Percentiles rank a stretch among this genome's conserved stretches.
Evolutionary conservation across 75 land plant species (phyloP).

Genomic region (Picea glauca): DNA sequence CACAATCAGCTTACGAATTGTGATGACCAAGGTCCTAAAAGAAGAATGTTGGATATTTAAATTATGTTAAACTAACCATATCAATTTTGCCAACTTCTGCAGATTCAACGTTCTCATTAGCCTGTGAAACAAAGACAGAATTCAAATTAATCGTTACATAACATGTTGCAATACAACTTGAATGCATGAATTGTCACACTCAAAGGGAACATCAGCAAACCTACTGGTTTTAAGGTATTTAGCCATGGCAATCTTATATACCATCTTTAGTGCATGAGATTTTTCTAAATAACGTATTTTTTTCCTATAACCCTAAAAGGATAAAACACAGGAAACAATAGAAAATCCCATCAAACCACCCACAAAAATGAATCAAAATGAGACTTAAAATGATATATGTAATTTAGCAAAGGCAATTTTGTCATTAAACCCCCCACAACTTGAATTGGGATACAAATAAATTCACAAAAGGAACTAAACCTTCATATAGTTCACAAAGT

Average conservation of each 20-base stretch:
- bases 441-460: not conserved
- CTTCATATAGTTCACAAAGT: not conserved
- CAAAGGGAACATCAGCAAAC: not conserved
- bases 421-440: not conserved
- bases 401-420: too few species aligned
- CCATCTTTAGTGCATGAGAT: not conserved
- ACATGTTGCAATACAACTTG: not conserved
- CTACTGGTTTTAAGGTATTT: not conserved
- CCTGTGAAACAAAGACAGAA: not conserved
- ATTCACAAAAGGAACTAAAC: not conserved
- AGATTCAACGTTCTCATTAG: slow-evolving; percentile 1
- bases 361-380: not conserved
- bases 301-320: not conserved
- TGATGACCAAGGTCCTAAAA: not conserved
- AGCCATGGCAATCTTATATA: slow-evolving; percentile 1
- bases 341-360: not conserved
- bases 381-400: too few species aligned
- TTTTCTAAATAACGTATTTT: not conserved
- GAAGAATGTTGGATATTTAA: too few species aligned
- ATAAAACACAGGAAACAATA: not conserved
- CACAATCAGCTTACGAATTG: not conserved
- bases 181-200: too few species aligned
- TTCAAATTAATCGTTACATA: not conserved
- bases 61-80: not conserved
- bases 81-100: slow-evolving; percentile 4